A percentile compares a stretch with the other conserved stretches of the same genome.
phyloP scores from a whole-genome alignment of 768 basidiomycete species.

The Pulveroboletus sp. region DNA sequence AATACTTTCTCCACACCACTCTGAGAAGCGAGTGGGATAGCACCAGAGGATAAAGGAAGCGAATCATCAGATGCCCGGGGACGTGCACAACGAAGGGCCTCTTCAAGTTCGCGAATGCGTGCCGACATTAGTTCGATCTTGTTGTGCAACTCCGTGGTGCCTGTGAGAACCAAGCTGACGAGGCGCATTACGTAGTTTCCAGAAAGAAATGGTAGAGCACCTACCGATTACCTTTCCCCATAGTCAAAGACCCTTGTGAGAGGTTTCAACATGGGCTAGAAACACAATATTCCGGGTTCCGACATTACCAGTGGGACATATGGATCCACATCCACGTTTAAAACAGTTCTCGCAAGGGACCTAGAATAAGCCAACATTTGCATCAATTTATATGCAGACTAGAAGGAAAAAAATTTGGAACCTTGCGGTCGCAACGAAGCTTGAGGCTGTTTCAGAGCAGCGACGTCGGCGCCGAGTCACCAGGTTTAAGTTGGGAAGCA shows the following conservation, averaged over 20 bases:
- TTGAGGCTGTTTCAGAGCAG: slow-evolving; percentile 41
- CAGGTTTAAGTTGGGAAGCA: not conserved
- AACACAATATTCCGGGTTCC: slow-evolving; percentile 2
- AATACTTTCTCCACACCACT: slow-evolving; percentile 17
- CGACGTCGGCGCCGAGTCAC: not conserved
- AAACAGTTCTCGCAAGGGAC: slow-evolving; percentile 77
- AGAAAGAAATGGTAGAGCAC: slow-evolving; percentile 2
- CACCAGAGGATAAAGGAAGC: slow-evolving; percentile 40
- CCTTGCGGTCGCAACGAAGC: slow-evolving; percentile 62
- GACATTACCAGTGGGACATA: slow-evolving; percentile 67
- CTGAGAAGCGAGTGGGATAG: slow-evolving; percentile 25
- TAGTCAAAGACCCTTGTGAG: slow-evolving; percentile 44
- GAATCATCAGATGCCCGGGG: slow-evolving; percentile 42
- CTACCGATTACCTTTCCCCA: slow-evolving; percentile 57
- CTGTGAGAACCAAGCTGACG: slow-evolving; percentile 53
- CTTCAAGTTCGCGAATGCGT: slow-evolving; percentile 61
- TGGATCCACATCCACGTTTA: slow-evolving; percentile 66
- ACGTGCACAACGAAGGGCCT: slow-evolving; percentile 48
- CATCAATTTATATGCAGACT: slow-evolving; percentile 7
- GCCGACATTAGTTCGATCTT: slow-evolving; percentile 50
- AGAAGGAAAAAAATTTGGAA: slow-evolving; percentile 14
- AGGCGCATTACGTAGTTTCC: not conserved
- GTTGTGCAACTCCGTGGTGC: slow-evolving; percentile 67
- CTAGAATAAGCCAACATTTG: slow-evolving; percentile 30
- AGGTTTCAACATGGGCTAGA: not conserved